phyloP scores from a whole-genome alignment of 306 rosid genomes.

The Malus sieversii region DNA sequence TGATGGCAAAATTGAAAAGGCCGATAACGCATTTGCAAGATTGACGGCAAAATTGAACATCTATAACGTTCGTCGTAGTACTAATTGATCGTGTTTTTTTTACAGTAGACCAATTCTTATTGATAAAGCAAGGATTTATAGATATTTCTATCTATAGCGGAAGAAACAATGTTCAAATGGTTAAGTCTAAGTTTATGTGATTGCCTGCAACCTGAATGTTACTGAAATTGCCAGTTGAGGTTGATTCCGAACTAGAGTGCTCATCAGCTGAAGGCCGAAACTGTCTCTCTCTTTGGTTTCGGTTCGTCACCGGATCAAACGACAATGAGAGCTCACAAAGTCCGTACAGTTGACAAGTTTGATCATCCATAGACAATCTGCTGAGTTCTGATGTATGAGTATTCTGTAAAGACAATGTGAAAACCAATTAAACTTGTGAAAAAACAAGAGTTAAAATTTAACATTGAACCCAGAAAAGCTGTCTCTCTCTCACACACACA shows the following conservation, averaged over 20 bases:
- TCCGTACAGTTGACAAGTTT: constrained; percentile 6
- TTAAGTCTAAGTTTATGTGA: constrained; percentile 51
- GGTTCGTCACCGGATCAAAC: constrained; percentile 13
- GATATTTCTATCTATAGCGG: not conserved
- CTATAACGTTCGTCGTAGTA: not conserved
- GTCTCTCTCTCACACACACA: no score
- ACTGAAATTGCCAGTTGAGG: constrained; percentile 11
- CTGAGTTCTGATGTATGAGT: not conserved
- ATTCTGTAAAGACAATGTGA: constrained; percentile 5
- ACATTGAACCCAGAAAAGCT: no score
- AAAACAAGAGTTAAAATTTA: no score
- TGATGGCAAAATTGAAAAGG: not conserved
- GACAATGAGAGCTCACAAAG: constrained; percentile 35
- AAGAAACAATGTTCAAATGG: constrained; percentile 29
- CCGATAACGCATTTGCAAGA: not conserved
- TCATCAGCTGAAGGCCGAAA: constrained; percentile 8
- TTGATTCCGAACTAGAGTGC: constrained; percentile 9
- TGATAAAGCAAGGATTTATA: not conserved
- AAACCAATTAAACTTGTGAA: not conserved
- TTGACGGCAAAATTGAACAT: not conserved
- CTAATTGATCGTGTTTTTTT: not conserved
- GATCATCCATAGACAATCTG: constrained; percentile 3
- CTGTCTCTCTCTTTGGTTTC: constrained; percentile 11
- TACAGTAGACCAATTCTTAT: not conserved
- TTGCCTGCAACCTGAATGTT: constrained; percentile 8